Conservation (phyloP, 805 yeast genomes). For the Metschnikowia lunata region DNA sequence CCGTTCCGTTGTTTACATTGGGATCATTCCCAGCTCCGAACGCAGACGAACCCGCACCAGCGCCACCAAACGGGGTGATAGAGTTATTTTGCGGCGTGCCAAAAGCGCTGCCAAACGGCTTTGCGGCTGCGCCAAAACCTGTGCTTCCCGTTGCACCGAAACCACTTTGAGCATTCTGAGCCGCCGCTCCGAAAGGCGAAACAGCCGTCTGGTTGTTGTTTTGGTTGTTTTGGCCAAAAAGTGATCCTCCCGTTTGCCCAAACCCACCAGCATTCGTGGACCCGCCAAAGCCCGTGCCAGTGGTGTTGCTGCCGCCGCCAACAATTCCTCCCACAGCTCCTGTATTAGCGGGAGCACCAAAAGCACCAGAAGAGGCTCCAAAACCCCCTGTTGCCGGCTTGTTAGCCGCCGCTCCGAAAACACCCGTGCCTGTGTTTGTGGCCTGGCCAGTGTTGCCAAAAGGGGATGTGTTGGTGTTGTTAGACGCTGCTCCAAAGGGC, state of each 20-base stretch:
- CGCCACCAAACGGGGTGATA: constrained; percentile 18
- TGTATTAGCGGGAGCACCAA: constrained; percentile 5
- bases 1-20: constrained; percentile 59
- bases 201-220: constrained; percentile 1
- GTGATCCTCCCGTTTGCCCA: constrained; percentile 21
- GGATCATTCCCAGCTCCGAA: constrained; percentile 21
- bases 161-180: constrained; percentile 15
- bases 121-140: constrained; percentile 15
- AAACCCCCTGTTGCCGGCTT: constrained; percentile 38
- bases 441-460: constrained; percentile 12
- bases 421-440: constrained; percentile 3
- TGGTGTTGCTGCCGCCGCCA: constrained; percentile 8
- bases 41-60: constrained; percentile 21
- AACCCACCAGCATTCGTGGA: constrained; percentile 5
- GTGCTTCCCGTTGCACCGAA: constrained; percentile 15
- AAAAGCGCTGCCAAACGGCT: constrained; percentile 19
- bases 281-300: constrained; percentile 12
- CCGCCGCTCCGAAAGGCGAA: constrained; percentile 19
- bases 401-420: constrained; percentile 16
- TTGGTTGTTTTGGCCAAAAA: constrained; percentile 29
- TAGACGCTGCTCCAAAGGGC: constrained; percentile 25
- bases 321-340: constrained; percentile 30
- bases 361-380: constrained; percentile 18
- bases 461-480: constrained; percentile 12
- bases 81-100: constrained; percentile 19